phyloP scores from a whole-genome alignment of 805 yeast species.

The Metschnikowia amazonensis region DNA sequence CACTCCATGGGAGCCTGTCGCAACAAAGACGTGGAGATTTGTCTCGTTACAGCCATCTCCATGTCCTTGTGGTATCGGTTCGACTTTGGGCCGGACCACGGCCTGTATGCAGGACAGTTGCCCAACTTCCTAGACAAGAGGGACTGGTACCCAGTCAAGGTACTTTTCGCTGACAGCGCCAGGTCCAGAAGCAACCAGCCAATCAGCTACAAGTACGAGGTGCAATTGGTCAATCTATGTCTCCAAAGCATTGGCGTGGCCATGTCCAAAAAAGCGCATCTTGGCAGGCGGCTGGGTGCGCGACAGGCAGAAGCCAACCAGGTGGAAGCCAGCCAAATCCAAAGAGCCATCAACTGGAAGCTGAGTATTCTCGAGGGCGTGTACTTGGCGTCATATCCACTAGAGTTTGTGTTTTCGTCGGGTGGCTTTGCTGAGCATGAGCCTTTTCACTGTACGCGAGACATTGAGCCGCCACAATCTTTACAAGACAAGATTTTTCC shows the following conservation, averaged over 20 bases:
- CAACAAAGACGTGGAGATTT: constrained; percentile 6
- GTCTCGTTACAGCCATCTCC: constrained; percentile 6
- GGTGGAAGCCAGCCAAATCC: not conserved
- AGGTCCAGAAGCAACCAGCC: not conserved
- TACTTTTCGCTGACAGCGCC: not conserved
- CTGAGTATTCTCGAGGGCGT: not conserved
- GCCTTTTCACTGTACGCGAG: constrained; percentile 4
- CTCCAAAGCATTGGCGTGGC: not conserved
- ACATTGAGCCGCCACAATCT: constrained; percentile 6
- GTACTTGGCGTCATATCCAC: not conserved
- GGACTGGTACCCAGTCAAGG: constrained; percentile 7
- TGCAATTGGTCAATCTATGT: not conserved
- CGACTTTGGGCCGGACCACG: constrained; percentile 4
- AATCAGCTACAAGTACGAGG: not conserved
- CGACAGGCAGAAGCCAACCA: not conserved
- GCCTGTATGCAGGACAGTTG: not conserved
- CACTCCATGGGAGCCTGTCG: not conserved
- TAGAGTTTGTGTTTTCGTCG: constrained; percentile 2
- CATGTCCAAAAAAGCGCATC: not conserved
- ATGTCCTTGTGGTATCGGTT: constrained; percentile 11
- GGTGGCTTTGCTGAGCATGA: constrained; percentile 5
- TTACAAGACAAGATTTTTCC: constrained; percentile 7
- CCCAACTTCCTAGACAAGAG: constrained; percentile 6
- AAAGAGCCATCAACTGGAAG: constrained; percentile 1
- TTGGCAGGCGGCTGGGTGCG: not conserved